These are phyloP conservation scores for Fusarium sp. DNA, from an alignment of 2,329 filamentous ascomycete species.

Conservation along the genomic window DNA sequence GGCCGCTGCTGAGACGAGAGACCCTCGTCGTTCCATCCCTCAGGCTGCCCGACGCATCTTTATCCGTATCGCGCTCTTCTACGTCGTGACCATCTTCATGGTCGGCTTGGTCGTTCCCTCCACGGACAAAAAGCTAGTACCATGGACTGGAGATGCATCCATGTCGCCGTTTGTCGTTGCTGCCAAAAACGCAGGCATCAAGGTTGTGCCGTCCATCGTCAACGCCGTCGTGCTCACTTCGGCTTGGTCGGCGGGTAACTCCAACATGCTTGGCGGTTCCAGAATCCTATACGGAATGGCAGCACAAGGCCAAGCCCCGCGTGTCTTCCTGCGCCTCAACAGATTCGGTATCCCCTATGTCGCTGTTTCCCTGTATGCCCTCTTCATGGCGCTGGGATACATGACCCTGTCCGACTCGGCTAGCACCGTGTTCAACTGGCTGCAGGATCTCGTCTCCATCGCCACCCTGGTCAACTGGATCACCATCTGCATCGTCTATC, in stretches of 20 bases:
- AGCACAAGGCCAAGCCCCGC: slow-evolving; percentile 1
- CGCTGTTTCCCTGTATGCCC: neutral
- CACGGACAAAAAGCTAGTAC: neutral
- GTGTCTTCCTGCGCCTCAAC: slow-evolving; percentile 3
- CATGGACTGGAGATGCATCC: neutral
- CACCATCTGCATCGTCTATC: neutral
- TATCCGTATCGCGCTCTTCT: slow-evolving; percentile 1
- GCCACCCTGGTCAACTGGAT: slow-evolving; percentile 9
- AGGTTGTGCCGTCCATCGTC: slow-evolving; percentile 3
- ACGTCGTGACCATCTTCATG: slow-evolving; percentile 11
- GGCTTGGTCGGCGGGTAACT: slow-evolving; percentile 7
- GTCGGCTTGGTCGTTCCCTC: slow-evolving; percentile 11
- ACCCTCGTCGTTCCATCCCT: slow-evolving; percentile 7
- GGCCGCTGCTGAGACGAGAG: neutral
- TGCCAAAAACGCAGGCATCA: slow-evolving; percentile 4
- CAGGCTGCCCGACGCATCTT: slow-evolving; percentile 7
- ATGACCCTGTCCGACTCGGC: slow-evolving; percentile 3
- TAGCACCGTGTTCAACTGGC: slow-evolving; percentile 11
- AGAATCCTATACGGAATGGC: slow-evolving; percentile 9
- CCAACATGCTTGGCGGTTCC: slow-evolving; percentile 3
- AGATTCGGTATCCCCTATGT: slow-evolving; percentile 12
- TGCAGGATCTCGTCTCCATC: slow-evolving; percentile 9
- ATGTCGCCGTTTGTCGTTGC: slow-evolving; percentile 13
- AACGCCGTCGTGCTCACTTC: slow-evolving; percentile 17
- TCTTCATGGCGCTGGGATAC: slow-evolving; percentile 13